These are phyloP conservation scores for Podaxis rugospora DNA, from an alignment of 768 basidiomycete genomes.

Conservation along the genomic window DNA sequence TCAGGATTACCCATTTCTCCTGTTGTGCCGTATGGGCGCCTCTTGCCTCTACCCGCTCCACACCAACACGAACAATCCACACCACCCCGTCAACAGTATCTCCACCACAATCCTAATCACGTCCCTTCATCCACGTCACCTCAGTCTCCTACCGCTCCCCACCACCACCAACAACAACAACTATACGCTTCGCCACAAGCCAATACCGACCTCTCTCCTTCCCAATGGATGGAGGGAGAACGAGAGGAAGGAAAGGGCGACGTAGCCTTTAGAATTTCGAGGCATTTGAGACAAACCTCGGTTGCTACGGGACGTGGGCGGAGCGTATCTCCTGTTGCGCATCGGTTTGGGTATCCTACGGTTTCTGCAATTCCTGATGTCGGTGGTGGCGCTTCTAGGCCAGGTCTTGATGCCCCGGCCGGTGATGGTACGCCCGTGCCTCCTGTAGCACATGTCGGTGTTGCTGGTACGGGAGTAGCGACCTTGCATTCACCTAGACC, in stretches of 20 bases:
- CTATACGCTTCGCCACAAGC: background rate
- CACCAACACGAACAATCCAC: background rate
- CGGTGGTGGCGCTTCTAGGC: background rate
- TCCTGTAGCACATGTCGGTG: background rate
- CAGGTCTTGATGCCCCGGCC: background rate
- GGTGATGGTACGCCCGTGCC: background rate
- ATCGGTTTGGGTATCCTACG: slow-evolving; percentile 2
- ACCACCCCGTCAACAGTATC: background rate
- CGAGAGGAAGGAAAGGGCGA: slow-evolving; percentile 3
- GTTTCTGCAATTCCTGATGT: background rate
- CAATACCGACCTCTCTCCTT: slow-evolving; percentile 1
- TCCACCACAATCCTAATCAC: background rate
- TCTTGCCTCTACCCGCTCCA: background rate
- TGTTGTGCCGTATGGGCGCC: background rate
- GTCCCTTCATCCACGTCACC: background rate
- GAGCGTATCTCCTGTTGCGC: slow-evolving; percentile 5
- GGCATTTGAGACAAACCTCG: slow-evolving; percentile 5
- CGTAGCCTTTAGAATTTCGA: slow-evolving; percentile 1
- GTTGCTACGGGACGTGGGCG: slow-evolving; percentile 3
- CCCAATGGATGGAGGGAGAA: background rate
- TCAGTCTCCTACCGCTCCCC: background rate
- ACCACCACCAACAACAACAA: background rate
- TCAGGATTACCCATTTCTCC: slow-evolving; percentile 29
- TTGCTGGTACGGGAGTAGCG: slow-evolving; percentile 6
- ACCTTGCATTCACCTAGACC: slow-evolving; percentile 65